Evolutionary conservation across 805 yeast species (phyloP), one percentile per base, ranked within the genome.

Genomic region (Candida endomychidarum): DNA sequence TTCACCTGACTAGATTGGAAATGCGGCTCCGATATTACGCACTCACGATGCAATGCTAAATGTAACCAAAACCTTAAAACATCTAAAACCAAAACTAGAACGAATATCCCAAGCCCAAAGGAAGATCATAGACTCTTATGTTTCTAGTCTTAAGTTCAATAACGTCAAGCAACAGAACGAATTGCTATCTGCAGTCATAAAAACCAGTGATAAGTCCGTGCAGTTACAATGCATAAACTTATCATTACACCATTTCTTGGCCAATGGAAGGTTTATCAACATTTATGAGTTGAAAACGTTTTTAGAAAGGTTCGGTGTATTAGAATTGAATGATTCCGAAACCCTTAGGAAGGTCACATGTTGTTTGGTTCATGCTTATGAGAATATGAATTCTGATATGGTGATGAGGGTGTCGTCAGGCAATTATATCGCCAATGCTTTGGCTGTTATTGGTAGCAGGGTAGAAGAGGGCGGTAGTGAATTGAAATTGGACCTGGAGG

Each of bases 191-290:
- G 17, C 27, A 10, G 29, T 38, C 4, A 18, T 32, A 11, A 15
- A 21, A 5, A 14, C 35, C 5, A 23, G 40, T 30, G 36, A 21
- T 28, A 21, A 20, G 6, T 15, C 37, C 3, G 43, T 31, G 8
- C 34, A 46, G 23, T 10, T 39, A 21, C 31, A 40, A n/a, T 47
- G 50, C 37, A 30, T 43, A 2, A 41, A 41, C 34, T 14, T 47
- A 12, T 20, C 41, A 1, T 36, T 47, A 11, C 25, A 28, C 6
- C 42, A 34, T 24, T 38, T 41, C 11, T 16, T 47, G 10, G 37
- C 34, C 8, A 24, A 43, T 29, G 43, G 41, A 3, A 20, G 23
- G 8, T 47, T 41, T 21, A 41, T 47, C 4, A 43, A 38, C 31
- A 11, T 33, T n/a, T 25, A 38, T 24, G 50, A 47, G n/a, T 9